phyloP scores from a whole-genome alignment of 441 rosid genomes.

The Croton laevigatus region DNA sequence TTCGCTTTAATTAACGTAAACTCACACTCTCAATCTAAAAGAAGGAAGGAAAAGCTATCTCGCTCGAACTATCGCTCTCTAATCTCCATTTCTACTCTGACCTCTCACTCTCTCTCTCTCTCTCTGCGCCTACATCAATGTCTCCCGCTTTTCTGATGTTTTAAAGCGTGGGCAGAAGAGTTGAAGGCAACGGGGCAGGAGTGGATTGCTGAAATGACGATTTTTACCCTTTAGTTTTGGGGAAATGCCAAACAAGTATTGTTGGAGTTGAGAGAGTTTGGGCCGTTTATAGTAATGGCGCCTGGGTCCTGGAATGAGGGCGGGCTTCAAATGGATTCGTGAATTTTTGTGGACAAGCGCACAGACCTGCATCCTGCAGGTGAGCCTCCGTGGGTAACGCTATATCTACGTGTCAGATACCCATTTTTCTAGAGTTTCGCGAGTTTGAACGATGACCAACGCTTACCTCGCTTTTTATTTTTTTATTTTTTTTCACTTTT shows the following conservation, averaged over 20 bases:
- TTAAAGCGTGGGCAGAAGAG: slow-evolving; percentile 22
- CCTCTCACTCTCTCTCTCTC: not conserved
- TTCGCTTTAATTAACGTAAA: not conserved
- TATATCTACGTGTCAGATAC: slow-evolving; percentile 21
- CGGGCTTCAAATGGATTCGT: not conserved
- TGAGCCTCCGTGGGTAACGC: slow-evolving; percentile 27
- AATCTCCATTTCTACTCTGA: slow-evolving; percentile 10
- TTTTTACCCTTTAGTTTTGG: slow-evolving; percentile 16
- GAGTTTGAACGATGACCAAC: slow-evolving; percentile 26
- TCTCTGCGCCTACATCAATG: slow-evolving; percentile 31
- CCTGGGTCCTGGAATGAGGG: not conserved
- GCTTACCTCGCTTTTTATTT: not conserved
- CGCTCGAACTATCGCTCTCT: slow-evolving; percentile 16
- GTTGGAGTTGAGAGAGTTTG: not conserved
- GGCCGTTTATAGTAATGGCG: slow-evolving; percentile 6
- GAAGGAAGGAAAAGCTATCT: not conserved
- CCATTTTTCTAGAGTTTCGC: slow-evolving; percentile 17
- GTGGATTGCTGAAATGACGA: slow-evolving; percentile 22
- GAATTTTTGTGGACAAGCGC: slow-evolving; percentile 1
- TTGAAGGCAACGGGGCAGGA: not conserved
- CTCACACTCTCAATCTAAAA: not conserved
- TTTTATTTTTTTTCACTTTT: not conserved
- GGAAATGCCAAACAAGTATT: slow-evolving; percentile 15
- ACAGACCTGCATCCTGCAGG: slow-evolving; percentile 9
- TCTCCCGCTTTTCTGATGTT: slow-evolving; percentile 71